phyloP scores from a whole-genome alignment of 495 filamentous ascomycete genomes.

The Ascodesmis nigricans region DNA sequence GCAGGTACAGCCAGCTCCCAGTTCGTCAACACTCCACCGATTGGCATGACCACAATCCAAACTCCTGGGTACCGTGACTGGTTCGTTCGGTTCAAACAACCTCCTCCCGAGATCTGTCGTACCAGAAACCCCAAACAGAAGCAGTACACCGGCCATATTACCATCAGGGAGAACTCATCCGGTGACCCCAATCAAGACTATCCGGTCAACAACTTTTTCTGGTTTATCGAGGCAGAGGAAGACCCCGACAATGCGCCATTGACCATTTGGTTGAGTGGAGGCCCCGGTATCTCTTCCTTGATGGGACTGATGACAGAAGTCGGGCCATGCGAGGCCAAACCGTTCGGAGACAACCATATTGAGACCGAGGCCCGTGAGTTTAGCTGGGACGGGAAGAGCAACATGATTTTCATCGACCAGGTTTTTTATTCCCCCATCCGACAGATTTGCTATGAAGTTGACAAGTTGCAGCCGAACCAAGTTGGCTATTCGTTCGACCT shows the following conservation, averaged over 20 bases:
- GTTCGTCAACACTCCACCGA: constrained; percentile 11
- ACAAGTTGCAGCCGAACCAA: constrained; percentile 13
- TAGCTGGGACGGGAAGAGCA: constrained; percentile 44
- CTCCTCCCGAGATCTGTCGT: constrained; percentile 10
- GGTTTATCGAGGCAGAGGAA: constrained; percentile 47
- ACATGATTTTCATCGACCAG: constrained; percentile 54
- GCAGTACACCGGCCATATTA: constrained; percentile 26
- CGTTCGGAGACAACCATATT: constrained; percentile 22
- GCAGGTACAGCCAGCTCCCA: constrained; percentile 5
- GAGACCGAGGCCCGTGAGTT: constrained; percentile 25
- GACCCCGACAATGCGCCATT: constrained; percentile 35
- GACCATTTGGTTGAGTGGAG: constrained; percentile 50
- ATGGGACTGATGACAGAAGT: constrained; percentile 34
- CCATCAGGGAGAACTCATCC: too few species aligned
- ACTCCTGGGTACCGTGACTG: constrained; percentile 11
- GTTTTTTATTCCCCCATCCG: background rate
- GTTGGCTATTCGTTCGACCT: constrained; percentile 18
- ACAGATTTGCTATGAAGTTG: background rate
- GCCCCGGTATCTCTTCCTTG: constrained; percentile 39
- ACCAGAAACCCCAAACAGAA: constrained; percentile 16
- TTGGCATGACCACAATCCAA: constrained; percentile 6
- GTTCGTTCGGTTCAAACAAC: constrained; percentile 16
- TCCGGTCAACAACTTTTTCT: constrained; percentile 56
- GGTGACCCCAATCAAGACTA: too few species aligned
- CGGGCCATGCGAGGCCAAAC: constrained; percentile 26